Evolutionary conservation across 805 yeast species (phyloP), one percentile per base, ranked within the genome.

Genomic region (Barnettozyma vustinii): DNA sequence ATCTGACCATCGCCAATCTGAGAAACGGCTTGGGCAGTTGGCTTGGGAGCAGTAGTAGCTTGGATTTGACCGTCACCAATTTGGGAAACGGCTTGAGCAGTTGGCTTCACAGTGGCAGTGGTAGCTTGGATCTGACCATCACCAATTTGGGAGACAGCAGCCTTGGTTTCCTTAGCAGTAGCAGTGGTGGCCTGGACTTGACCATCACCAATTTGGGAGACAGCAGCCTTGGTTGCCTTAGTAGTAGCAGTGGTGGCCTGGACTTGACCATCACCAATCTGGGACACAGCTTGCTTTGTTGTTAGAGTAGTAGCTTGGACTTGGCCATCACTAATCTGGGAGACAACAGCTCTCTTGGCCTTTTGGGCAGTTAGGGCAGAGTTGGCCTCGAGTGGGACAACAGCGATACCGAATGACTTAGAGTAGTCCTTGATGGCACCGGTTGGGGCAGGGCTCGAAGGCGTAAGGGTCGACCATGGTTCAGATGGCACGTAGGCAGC

Each of bases 401-500:
- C 80, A 51, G 84, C 85, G 60, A 84, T 83, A 70, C 91, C 92
- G 60, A 84, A 84, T 44, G 75, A 62, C 44, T 69, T 65, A 39
- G 77, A 51, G 74, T 77, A 77, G 58, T 79, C 79, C 43, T 87
- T 78, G 45, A 74, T 57, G 52, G 80, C 84, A 60, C 81, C 80
- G 10, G 79, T 56, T 52, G 74, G 73, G 42, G 75, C 60, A 9
- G 79, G 65, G 43, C 76, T 77, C 39, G 66, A 49, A 56, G 94
- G 91, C 36, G 90, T 83, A 66, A 85, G 74, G 48, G 89, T 81
- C 47, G 84, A 67, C 86, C 86, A 84, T 58, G 84, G 81, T 52
- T 79, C 82, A 47, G 81, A 66, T 53, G 85, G 86, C 56, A 80
- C 78, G 57, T 76, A 75, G 48, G 87, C 87, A 45, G 85, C 84